phyloP scores from a whole-genome alignment of 208 protist species.

The Porcisia hertigi region DNA sequence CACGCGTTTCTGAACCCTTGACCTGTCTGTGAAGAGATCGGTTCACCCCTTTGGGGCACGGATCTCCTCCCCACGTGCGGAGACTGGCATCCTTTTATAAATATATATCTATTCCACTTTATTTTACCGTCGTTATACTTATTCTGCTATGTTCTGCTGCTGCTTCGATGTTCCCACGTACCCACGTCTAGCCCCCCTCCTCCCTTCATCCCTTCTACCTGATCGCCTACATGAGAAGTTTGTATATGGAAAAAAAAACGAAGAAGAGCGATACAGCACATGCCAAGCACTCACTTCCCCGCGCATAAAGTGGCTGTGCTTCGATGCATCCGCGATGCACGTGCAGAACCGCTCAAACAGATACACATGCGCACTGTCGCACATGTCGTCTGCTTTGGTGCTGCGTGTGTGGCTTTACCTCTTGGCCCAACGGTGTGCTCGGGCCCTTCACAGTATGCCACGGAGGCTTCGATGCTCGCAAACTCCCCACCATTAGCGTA shows the following conservation, averaged over 20 bases:
- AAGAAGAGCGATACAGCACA: too few relatives aligned
- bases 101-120: neutral
- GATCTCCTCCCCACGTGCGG: neutral
- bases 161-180: neutral
- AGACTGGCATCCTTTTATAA: neutral
- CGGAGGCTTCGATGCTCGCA: too few relatives aligned
- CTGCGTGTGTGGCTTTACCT: neutral
- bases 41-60: neutral
- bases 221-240: too few relatives aligned
- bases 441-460: too few relatives aligned
- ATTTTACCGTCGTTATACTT: neutral
- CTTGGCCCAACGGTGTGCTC: neutral
- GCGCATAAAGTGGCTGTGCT: too few relatives aligned
- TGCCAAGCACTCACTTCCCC: too few relatives aligned
- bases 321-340: neutral
- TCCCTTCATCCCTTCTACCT: neutral
- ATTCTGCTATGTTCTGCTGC: conserved; percentile 11
- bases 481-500: too few relatives aligned
- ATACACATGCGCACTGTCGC: neutral
- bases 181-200: neutral
- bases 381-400: neutral
- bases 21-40: neutral
- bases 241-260: too few relatives aligned
- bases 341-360: neutral
- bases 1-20: neutral